phyloP scores from a whole-genome alignment of 2,329 filamentous ascomycete species.

The Ophiostoma montium region DNA sequence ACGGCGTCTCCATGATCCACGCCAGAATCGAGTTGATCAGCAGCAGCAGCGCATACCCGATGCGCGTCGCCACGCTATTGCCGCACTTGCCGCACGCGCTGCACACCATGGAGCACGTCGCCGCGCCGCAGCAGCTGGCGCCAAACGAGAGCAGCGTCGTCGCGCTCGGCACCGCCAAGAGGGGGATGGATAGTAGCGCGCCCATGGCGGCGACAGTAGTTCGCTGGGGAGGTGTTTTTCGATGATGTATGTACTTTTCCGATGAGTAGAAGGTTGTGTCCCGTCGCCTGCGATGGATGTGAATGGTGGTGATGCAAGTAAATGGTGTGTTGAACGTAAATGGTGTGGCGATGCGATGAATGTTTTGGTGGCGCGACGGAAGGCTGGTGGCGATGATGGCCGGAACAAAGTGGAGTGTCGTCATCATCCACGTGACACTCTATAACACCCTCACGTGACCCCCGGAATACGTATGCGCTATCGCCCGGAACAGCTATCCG shows the following conservation, averaged over 20 bases:
- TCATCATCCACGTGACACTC: too few relatives aligned
- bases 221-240: too few relatives aligned
- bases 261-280: too few relatives aligned
- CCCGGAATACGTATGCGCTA: neutral
- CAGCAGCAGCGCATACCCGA: constrained; percentile 88
- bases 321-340: too few relatives aligned
- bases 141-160: constrained; percentile 36
- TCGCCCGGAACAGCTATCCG: too few relatives aligned
- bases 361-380: too few relatives aligned
- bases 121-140: constrained; percentile 93
- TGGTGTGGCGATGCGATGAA: too few relatives aligned
- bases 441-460: neutral
- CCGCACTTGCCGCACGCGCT: constrained; percentile 93
- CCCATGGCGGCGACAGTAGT: constrained; percentile 66
- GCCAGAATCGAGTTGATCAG: constrained; percentile 93
- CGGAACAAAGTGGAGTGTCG: too few relatives aligned
- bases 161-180: constrained; percentile 76
- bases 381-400: too few relatives aligned
- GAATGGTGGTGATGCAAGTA: too few relatives aligned
- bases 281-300: too few relatives aligned
- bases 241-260: neutral
- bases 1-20: constrained; percentile 98
- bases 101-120: constrained; percentile 91
- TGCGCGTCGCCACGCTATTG: constrained; percentile 92
- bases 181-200: constrained; percentile 74